Percentiles rank a stretch among this genome's conserved stretches.
These are phyloP conservation scores for Talaromyces albobiverticillius DNA, from an alignment of 2,329 filamentous ascomycete species.

Conservation along the genomic window DNA sequence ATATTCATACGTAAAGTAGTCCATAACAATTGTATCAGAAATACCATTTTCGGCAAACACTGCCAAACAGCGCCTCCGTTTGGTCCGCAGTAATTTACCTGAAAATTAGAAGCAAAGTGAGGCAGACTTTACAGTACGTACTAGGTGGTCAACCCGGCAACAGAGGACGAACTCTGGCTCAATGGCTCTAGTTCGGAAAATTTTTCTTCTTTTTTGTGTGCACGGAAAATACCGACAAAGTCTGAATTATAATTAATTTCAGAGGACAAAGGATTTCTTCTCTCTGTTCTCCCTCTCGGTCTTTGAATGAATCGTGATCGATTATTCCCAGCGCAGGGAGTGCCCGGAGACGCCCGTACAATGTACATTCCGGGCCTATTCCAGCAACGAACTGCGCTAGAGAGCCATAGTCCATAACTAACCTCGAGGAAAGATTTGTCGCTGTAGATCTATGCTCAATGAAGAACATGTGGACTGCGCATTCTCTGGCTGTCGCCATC, in stretches of 20 bases:
- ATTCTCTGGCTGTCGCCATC: not conserved
- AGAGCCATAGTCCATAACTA: not conserved
- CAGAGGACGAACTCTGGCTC: not conserved
- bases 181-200: conserved; percentile 3
- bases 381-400: not conserved
- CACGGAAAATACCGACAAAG: no score
- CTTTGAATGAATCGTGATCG: no score
- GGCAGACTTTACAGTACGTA: not conserved
- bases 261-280: no score
- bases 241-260: no score
- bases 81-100: not conserved
- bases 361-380: not conserved
- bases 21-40: no score
- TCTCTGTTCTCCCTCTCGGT: no score
- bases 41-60: no score
- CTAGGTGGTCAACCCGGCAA: conserved; percentile 13
- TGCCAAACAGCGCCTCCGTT: not conserved
- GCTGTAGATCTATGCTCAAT: conserved; percentile 2
- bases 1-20: no score
- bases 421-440: not conserved
- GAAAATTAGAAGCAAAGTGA: conserved; percentile 2
- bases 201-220: conserved; percentile 2
- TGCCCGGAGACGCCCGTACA: no score
- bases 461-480: not conserved
- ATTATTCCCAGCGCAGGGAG: no score